Evolutionary conservation across 83 land plant genomes (phyloP).

Genomic region (Picea abies): DNA sequence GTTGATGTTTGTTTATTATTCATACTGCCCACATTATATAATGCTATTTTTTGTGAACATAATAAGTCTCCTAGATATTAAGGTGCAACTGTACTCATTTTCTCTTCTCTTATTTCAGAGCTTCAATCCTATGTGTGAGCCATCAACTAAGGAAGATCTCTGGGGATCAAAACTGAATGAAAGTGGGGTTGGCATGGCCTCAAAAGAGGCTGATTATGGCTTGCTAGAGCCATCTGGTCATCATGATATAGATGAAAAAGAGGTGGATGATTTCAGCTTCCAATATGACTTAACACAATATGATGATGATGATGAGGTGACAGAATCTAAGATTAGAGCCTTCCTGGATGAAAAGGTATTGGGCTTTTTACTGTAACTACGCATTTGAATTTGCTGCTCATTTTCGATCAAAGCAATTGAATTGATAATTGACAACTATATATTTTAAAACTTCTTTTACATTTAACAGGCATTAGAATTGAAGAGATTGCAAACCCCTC

Average conservation of each 20-base stretch:
- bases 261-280: constrained; percentile 39
- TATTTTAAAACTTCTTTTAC: neutral
- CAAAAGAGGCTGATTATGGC: neutral
- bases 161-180: constrained; percentile 26
- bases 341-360: constrained; percentile 93
- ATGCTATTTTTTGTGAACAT: neutral
- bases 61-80: neutral
- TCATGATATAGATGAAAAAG: constrained; percentile 20
- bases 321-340: constrained; percentile 83
- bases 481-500: constrained; percentile 84
- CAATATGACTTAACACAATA: constrained; percentile 33
- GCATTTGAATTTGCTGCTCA: neutral
- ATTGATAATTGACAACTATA: neutral
- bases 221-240: constrained; percentile 18
- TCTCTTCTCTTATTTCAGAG: constrained; percentile 33
- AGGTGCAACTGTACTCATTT: neutral
- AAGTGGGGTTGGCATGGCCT: constrained; percentile 12
- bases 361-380: neutral
- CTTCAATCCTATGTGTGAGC: constrained; percentile 73
- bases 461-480: constrained; percentile 72
- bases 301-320: constrained; percentile 94
- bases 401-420: neutral
- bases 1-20: no score
- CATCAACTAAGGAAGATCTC: constrained; percentile 45
- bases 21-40: no score